Conservation (phyloP, 192 early-diverging fungal species). For the Pilobolus umbonatus region DNA sequence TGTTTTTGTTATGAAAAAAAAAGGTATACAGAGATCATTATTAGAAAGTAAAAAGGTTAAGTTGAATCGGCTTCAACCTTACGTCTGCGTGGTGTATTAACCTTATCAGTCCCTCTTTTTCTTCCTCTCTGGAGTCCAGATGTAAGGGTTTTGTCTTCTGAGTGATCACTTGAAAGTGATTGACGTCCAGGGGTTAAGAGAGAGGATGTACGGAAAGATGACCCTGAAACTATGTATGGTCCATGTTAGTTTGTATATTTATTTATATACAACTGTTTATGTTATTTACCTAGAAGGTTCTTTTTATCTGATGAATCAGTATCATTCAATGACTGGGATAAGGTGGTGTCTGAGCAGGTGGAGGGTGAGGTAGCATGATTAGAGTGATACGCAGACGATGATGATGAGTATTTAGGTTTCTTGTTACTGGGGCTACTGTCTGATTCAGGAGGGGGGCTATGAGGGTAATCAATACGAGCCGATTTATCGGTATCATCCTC, state of each 20-base stretch:
- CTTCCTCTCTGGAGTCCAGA: background rate
- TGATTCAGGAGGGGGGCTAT: slow-evolving; percentile 16
- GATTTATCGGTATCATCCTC: background rate
- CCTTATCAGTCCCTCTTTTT: too few relatives aligned
- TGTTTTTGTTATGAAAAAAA: too few relatives aligned
- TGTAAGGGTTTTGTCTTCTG: background rate
- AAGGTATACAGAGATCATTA: too few relatives aligned
- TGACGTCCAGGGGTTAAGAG: slow-evolving; percentile 11
- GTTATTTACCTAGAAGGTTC: background rate
- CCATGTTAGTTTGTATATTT: too few relatives aligned
- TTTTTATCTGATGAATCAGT: background rate
- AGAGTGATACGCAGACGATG: too few relatives aligned
- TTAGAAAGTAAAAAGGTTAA: too few relatives aligned
- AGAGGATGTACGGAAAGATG: slow-evolving; percentile 6
- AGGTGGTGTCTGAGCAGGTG: too few relatives aligned
- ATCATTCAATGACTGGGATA: background rate
- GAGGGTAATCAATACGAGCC: slow-evolving; percentile 13
- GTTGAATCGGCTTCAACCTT: too few relatives aligned
- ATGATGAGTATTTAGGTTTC: background rate
- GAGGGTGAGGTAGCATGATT: background rate
- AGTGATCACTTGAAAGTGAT: slow-evolving; percentile 1
- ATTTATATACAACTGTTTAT: too few relatives aligned
- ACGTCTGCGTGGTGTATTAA: too few relatives aligned
- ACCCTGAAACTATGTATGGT: background rate
- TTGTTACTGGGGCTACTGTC: too few relatives aligned